These are phyloP conservation scores for Fonsecaea nubica DNA, from an alignment of 2,329 filamentous ascomycete species.

Conservation along the genomic window DNA sequence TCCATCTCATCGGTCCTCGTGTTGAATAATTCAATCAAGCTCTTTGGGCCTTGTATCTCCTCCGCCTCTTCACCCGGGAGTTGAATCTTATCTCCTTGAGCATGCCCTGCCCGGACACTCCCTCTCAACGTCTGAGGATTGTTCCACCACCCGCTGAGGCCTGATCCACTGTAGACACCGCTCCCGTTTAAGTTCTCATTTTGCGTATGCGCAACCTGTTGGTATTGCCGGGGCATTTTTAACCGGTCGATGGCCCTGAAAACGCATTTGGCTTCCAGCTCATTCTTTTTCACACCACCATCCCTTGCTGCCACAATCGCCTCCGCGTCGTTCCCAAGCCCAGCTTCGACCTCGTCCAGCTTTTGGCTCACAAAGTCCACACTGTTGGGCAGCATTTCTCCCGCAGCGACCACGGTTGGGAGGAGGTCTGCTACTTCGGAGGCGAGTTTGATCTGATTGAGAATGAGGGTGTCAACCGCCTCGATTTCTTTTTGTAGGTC, in stretches of 20 bases:
- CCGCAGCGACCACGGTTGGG: constrained; percentile 66
- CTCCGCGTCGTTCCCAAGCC: constrained; percentile 67
- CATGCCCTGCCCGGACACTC: constrained; percentile 44
- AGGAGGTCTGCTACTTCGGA: constrained; percentile 77
- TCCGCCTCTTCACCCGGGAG: constrained; percentile 55
- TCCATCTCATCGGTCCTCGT: constrained; percentile 68
- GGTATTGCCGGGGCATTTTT: constrained; percentile 70
- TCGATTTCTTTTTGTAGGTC: constrained; percentile 80
- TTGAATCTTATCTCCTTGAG: constrained; percentile 51
- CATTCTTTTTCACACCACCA: constrained; percentile 66
- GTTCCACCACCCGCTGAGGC: constrained; percentile 43
- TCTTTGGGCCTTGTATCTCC: constrained; percentile 58
- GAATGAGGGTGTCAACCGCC: constrained; percentile 78
- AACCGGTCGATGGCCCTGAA: constrained; percentile 78
- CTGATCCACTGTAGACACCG: constrained; percentile 35
- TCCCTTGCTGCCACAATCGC: constrained; percentile 64
- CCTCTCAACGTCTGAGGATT: constrained; percentile 41
- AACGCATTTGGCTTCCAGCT: constrained; percentile 71
- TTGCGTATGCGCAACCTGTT: constrained; percentile 57
- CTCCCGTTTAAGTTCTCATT: constrained; percentile 34
- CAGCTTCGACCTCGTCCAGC: constrained; percentile 67
- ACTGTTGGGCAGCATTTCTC: constrained; percentile 69
- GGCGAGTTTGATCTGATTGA: constrained; percentile 74
- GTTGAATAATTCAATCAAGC: constrained; percentile 70
- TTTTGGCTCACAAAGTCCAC: constrained; percentile 68